phyloP scores from a whole-genome alignment of 2,329 filamentous ascomycete genomes.

The Acrocalymma vagum region DNA sequence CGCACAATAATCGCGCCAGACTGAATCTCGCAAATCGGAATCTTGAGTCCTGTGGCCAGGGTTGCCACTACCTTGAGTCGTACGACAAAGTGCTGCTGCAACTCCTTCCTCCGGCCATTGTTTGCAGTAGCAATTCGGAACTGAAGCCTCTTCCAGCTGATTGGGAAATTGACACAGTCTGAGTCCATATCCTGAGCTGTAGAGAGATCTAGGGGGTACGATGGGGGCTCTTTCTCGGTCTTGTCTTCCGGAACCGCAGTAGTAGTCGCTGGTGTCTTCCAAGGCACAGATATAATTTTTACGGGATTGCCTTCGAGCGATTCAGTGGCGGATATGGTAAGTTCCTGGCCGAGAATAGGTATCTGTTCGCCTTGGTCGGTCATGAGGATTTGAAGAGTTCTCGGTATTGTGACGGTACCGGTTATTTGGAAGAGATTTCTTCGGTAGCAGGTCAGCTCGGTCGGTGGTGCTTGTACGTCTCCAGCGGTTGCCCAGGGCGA shows the following conservation, averaged over 20 bases:
- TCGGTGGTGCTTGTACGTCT: conserved; percentile 66
- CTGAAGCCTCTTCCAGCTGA: conserved; percentile 92
- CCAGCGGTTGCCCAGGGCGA: conserved; percentile 71
- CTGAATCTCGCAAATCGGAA: conserved; percentile 81
- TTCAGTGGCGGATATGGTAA: conserved; percentile 90
- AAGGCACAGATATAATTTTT: conserved; percentile 94
- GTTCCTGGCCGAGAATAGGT: conserved; percentile 82
- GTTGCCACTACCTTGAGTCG: conserved; percentile 87
- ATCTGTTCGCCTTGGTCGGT: conserved; percentile 86
- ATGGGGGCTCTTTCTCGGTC: conserved; percentile 84
- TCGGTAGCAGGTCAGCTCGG: conserved; percentile 93
- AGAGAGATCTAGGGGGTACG: conserved; percentile 76
- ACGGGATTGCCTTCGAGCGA: conserved; percentile 92
- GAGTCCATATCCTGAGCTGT: conserved; percentile 75
- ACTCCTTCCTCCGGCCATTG: conserved; percentile 91
- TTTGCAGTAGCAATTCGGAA: conserved; percentile 96
- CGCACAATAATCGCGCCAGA: conserved; percentile 94
- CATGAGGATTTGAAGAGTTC: conserved; percentile 80
- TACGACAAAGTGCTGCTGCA: conserved; percentile 95
- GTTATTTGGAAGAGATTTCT: conserved; percentile 97
- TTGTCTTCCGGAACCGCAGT: conserved; percentile 72
- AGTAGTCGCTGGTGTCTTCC: conserved; percentile 92
- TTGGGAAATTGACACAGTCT: conserved; percentile 88
- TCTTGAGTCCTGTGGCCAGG: conserved; percentile 81
- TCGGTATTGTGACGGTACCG: conserved; percentile 82